A percentile compares a stretch with the other conserved stretches of the same genome.
Evolutionary conservation across 2,329 filamentous ascomycete species (phyloP).

Genomic region (Aspergillus niger): DNA sequence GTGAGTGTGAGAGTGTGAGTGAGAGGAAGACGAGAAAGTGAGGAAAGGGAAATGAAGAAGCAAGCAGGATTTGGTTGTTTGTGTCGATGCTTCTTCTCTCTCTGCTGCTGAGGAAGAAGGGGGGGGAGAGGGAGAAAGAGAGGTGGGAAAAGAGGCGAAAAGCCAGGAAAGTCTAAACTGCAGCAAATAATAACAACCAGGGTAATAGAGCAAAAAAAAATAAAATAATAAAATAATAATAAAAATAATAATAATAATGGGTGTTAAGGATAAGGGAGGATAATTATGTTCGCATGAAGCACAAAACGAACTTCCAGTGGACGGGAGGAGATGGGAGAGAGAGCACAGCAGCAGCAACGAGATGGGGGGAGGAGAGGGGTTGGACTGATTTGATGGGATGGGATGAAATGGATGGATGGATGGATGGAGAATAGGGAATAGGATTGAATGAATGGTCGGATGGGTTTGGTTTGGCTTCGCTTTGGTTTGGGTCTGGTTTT

Average conservation of each 20-base stretch:
- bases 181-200: background rate
- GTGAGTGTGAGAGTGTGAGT: constrained; percentile 13
- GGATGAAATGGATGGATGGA: background rate
- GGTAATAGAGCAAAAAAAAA: background rate
- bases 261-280: background rate
- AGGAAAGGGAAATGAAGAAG: background rate
- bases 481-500: constrained; percentile 1
- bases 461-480: background rate
- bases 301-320: background rate
- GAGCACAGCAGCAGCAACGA: background rate
- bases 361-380: background rate
- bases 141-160: background rate
- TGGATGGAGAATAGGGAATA: background rate
- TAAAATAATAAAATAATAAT: background rate
- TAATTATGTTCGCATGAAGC: constrained; percentile 2
- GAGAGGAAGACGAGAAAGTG: background rate
- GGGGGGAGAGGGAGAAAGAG: background rate
- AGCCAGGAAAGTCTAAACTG: background rate
- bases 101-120: background rate
- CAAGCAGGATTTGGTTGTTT: background rate
- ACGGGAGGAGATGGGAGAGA: background rate
- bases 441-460: background rate
- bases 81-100: background rate
- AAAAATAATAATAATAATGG: constrained; percentile 1
- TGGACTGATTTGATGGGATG: background rate